Evolutionary conservation across 1,284 basidiomycete species (phyloP), one percentile per base, ranked within the genome.

Genomic region (Neonothopanus nambi): DNA sequence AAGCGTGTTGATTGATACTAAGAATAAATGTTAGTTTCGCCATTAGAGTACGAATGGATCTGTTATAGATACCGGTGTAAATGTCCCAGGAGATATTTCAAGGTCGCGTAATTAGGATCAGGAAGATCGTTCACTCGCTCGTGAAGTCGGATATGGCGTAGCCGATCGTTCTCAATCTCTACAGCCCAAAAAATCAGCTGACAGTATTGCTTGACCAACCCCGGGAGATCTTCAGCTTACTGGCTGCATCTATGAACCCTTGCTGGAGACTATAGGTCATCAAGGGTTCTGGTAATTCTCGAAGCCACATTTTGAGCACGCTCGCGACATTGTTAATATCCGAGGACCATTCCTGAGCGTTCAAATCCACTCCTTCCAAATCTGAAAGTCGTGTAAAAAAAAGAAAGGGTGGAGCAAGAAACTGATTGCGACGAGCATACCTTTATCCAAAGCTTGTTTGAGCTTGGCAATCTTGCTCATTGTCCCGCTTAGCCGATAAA

Each of bases 121-220:
- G 96, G 97, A 48, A 99, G 78, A 62, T 98, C 95, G 66, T 99
- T 99, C 46, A 99, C 95, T 49, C 92, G 85, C 68, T 99, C 96
- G 65, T 99, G 96, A 55, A 99, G 74, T 47, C 95, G 83, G 60
- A 98, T 98, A 65, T 98, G 95, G 58, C 95, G 82, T 60, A 98
- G 73, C 51, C 95, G 83, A 62, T 96, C 93, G 64, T 96, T 95
- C 49, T 98, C 95, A 61, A 94, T 92, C 66, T 89, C 94, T 95
- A n/a, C 13, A 33, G 28, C 17, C 21, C 13, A 26, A 66, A 47
- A 36, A 45, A 57, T 59, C 15, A 61, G 49, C 35, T 55, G 30
- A 33, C 13, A 33, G 8, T 33, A n/a, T n/a, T n/a, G n/a, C 3
- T 33, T 33, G 30, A 9, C 30, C 30, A 33, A 33, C 13, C 4